Base-by-base conservation (phyloP, 164 flowering plant species). In the Litsea cubeba region DNA sequence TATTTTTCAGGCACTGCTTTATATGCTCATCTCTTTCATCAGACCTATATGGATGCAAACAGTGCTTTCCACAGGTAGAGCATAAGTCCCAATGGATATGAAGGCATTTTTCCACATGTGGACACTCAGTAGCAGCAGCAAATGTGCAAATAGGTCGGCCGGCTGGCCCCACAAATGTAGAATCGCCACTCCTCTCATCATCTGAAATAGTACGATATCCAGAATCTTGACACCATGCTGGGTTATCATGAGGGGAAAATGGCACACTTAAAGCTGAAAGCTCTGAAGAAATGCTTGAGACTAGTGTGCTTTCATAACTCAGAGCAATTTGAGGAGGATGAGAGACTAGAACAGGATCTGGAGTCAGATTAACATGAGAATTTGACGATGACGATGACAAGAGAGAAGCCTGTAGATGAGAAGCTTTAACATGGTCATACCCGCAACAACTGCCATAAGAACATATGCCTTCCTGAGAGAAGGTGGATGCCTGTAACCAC, bases 71-170 rank as follows among this genome's bases (percentile, higher is more conserved):
- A 81, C 99, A 96, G 2, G 79, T 82, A 2, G 91, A 85, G 71
- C 99, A 94, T 35, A 90, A 25, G 50, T 94, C 90, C 60, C 98
- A 97, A 81, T 96, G 99, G 74, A 94, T 81, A 72, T 90, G 89
- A 71, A 93, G 93, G 82, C 97, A 96, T 12, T 76, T 83, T 51
- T 92, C 99, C 24, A 95, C 98, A 70, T 85, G 88, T 28, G 98
- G 98, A 71, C 99, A 96, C 32, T 79, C 74, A 63, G 97, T 98
- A 79, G 87, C 95, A 79, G 95, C 97, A 79, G 98, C 98, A 88
- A 90, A 90, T 23, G 97, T 80, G 79, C 98, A 96, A 6, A 96
- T 83, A 62, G 90, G 75, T 24, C 17, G 84, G 26, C 90, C 91
- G 70, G 82, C 77, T 60, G 88, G 90, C 65, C 69, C 64, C 71